A percentile compares a stretch with the other conserved stretches of the same genome.
phyloP scores from a whole-genome alignment of 345 rosid species.

The Excoecaria agallocha region DNA sequence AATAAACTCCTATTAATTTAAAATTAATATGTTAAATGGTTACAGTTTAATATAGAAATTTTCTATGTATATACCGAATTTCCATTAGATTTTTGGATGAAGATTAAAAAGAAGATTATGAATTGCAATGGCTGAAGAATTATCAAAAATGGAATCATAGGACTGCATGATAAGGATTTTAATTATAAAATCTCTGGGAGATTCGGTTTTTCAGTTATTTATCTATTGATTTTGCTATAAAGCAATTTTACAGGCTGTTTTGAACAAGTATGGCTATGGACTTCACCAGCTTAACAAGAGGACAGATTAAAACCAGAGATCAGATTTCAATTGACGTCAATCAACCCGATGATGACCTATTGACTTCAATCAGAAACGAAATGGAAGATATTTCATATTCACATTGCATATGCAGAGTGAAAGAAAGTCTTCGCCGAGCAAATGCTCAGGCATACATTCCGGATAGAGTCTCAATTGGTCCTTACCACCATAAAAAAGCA shows the following conservation, averaged over 20 bases:
- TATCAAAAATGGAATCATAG: too few species aligned
- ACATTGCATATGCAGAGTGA: slow-evolving; percentile 32
- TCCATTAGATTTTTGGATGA: too few species aligned
- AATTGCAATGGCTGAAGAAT: too few species aligned
- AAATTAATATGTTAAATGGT: too few species aligned
- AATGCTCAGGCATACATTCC: slow-evolving; percentile 26
- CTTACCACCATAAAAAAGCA: slow-evolving; percentile 23
- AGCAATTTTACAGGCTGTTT: slow-evolving; percentile 9
- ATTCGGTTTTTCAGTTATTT: too few species aligned
- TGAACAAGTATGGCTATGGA: slow-evolving; percentile 1
- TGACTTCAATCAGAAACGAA: slow-evolving; percentile 25
- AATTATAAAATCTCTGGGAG: too few species aligned
- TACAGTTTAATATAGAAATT: too few species aligned
- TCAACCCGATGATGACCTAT: slow-evolving; percentile 18
- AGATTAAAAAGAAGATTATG: too few species aligned
- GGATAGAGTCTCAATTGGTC: slow-evolving; percentile 43
- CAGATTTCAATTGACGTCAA: slow-evolving; percentile 36
- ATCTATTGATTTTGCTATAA: neutral
- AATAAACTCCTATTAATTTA: too few species aligned
- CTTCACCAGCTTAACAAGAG: neutral
- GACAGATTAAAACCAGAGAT: neutral
- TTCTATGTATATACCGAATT: too few species aligned
- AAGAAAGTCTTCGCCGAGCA: neutral
- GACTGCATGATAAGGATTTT: too few species aligned
- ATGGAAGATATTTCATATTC: slow-evolving; percentile 39